Evolutionary conservation across 2,329 filamentous ascomycete species (phyloP), one percentile per base, ranked within the genome.

Genomic region (Phialocephala subalpina): DNA sequence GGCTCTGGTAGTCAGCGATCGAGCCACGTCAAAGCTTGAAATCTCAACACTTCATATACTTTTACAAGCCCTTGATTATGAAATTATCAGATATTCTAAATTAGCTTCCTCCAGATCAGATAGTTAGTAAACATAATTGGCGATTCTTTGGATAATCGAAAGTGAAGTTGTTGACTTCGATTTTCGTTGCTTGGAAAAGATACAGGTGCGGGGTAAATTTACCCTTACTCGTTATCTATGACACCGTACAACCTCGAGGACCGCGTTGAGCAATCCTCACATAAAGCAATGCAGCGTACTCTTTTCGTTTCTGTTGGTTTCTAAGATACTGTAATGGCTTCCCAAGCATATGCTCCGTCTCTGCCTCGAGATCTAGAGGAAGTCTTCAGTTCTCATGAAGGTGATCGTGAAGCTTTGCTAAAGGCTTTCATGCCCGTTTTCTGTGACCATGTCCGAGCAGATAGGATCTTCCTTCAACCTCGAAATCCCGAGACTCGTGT

Each of bases 381-480:
- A 1, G 29, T 67, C 14, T 67, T 69, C 35, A 42, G 49, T 9
- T 27, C 33, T 4, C 22, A 61, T 33, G 9, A 55, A 16, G 14
- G 59, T 42, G 55, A 64, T 27, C 55, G 60, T 9, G 53, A 60
- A 20, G 58, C 58, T 22, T 55, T 69, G 25, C 58, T 69, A 16
- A 53, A 36, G 25, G 47, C 63, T 16, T 66, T 66, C 33, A 67
- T 69, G 67, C 65, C 63, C 6, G 22, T 60, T 6, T 66, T 69
- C 47, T 69, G 65, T 35, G 20, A 67, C 38, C 67, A 67, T 36
- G 55, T 67, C 3, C 42, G 59, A 6, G 63, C 65, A 33, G 65
- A 69, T 33, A 57, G 65, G 42, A 67, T 69, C n/a, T 69, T 67
- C 22, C 33, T 67, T 14, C 65, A 62, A 52, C 57, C 65, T 22